phyloP scores from a whole-genome alignment of 1,284 basidiomycete species.

The Malassezia slooffiae region DNA sequence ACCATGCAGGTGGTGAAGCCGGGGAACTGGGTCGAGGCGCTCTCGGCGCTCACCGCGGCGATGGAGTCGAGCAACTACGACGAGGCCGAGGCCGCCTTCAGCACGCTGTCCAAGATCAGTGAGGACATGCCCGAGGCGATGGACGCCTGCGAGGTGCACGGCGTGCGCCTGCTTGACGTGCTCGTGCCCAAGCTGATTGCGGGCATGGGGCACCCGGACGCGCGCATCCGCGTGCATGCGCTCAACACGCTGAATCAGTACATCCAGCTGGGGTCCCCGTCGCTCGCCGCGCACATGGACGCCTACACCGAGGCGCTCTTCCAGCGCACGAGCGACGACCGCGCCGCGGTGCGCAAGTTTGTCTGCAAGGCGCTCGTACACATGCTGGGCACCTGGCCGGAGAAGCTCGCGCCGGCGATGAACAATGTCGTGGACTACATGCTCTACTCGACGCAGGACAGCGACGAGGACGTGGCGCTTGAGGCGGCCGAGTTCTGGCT shows the following conservation, averaged over 20 bases:
- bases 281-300: constrained; percentile 76
- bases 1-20: constrained; percentile 39
- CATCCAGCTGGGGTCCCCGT: constrained; percentile 59
- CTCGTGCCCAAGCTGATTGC: constrained; percentile 72
- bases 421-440: constrained; percentile 93
- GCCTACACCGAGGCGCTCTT: constrained; percentile 83
- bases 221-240: constrained; percentile 81
- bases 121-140: constrained; percentile 93
- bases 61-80: constrained; percentile 30
- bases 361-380: constrained; percentile 93
- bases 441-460: constrained; percentile 94
- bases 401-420: constrained; percentile 95
- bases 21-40: constrained; percentile 38
- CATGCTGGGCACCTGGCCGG: constrained; percentile 79
- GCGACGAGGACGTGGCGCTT: constrained; percentile 54
- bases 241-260: constrained; percentile 90
- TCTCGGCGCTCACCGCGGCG: constrained; percentile 33
- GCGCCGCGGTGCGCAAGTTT: constrained; percentile 80
- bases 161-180: constrained; percentile 39
- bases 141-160: constrained; percentile 72
- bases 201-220: constrained; percentile 61
- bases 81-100: constrained; percentile 63
- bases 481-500: constrained; percentile 99
- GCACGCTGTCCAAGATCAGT: constrained; percentile 85
- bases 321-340: constrained; percentile 83